These are phyloP conservation scores for Yamadazyma diospyri DNA, from an alignment of 1,139 yeast genomes.

Conservation along the genomic window DNA sequence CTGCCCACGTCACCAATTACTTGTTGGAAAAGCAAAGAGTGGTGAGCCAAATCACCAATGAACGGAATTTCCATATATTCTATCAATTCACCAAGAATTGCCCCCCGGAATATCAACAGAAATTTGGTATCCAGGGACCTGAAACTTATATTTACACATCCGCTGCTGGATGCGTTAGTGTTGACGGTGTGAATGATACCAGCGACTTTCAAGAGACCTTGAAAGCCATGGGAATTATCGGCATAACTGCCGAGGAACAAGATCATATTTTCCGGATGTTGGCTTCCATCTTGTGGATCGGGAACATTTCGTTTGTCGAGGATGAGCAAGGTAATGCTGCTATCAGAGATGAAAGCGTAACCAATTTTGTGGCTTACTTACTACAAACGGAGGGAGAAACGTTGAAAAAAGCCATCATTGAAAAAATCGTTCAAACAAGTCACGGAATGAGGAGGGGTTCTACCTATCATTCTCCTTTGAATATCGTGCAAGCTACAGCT, in stretches of 20 bases:
- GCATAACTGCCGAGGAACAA: slow-evolving; percentile 76
- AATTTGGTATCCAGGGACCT: slow-evolving; percentile 87
- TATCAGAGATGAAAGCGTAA: slow-evolving; percentile 80
- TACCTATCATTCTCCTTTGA: slow-evolving; percentile 90
- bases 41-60: slow-evolving; percentile 86
- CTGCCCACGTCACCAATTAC: slow-evolving; percentile 95
- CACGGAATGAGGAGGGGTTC: slow-evolving; percentile 91
- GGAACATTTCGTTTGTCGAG: slow-evolving; percentile 83
- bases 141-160: slow-evolving; percentile 90
- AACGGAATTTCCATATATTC: slow-evolving; percentile 95
- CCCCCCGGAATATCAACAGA: slow-evolving; percentile 76
- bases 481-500: slow-evolving; percentile 88
- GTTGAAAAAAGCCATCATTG: slow-evolving; percentile 66
- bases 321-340: slow-evolving; percentile 84
- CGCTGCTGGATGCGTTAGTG: slow-evolving; percentile 80
- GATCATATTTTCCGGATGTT: slow-evolving; percentile 84
- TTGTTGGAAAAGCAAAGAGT: slow-evolving; percentile 93
- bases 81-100: slow-evolving; percentile 95
- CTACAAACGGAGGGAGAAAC: slow-evolving; percentile 73
- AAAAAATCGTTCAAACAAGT: slow-evolving; percentile 83
- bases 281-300: slow-evolving; percentile 90
- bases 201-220: slow-evolving; percentile 78
- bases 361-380: slow-evolving; percentile 89
- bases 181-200: slow-evolving; percentile 80
- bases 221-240: slow-evolving; percentile 84